phyloP scores from a whole-genome alignment of 257 asterid species.

The Coffea eugenioides region DNA sequence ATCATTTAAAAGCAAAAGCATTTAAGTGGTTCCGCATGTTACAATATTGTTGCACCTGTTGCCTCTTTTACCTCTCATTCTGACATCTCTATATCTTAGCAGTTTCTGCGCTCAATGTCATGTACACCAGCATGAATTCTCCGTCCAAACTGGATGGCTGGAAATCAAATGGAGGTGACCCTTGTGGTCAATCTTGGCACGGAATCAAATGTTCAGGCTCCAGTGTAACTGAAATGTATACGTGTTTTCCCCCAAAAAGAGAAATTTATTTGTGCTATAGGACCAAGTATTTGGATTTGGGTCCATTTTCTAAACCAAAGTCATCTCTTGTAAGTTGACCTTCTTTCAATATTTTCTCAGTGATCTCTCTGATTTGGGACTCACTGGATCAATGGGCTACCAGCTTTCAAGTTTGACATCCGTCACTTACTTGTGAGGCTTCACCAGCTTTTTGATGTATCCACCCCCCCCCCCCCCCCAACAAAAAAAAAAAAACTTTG shows the following conservation, averaged over 20 bases:
- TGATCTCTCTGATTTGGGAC: conserved; percentile 37
- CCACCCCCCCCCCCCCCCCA: too few species aligned
- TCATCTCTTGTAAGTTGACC: not conserved
- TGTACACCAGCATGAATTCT: conserved; percentile 64
- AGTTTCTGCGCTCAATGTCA: conserved; percentile 52
- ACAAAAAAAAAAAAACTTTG: not conserved
- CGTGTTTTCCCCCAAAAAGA: not conserved
- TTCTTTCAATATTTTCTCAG: not conserved
- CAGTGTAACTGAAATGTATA: conserved; percentile 69
- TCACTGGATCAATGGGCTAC: conserved; percentile 50
- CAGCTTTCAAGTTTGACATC: conserved; percentile 43
- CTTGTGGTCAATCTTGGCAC: conserved; percentile 72
- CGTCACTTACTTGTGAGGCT: conserved; percentile 55
- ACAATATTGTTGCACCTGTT: not conserved
- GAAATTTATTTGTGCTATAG: not conserved
- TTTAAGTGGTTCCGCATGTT: not conserved
- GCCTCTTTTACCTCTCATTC: not conserved
- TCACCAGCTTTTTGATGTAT: conserved; percentile 21
- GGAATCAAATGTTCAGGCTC: conserved; percentile 73
- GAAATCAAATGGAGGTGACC: conserved; percentile 77
- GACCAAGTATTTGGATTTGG: not conserved
- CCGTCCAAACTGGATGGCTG: conserved; percentile 63
- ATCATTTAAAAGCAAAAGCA: too few species aligned
- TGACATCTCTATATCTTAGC: conserved; percentile 18
- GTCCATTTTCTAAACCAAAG: not conserved